Evolutionary conservation across 257 asterid species (phyloP).

Genomic region (Penstemon davidsonii): DNA sequence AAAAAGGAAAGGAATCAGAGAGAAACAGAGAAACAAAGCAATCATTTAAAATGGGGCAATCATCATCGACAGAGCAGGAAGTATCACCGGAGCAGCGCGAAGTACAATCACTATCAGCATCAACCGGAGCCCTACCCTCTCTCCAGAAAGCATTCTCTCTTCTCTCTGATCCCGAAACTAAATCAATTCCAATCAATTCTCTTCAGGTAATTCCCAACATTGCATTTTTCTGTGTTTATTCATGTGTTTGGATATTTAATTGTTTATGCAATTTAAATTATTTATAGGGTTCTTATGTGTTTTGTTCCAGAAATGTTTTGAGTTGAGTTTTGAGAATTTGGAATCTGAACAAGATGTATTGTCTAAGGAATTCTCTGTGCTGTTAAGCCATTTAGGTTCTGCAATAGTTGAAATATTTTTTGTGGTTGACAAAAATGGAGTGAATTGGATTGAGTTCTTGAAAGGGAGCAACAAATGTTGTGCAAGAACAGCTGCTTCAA

Average conservation of each 20-base stretch:
- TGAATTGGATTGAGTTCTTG: slow-evolving; percentile 77
- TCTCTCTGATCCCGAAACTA: slow-evolving; percentile 68
- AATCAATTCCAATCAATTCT: slow-evolving; percentile 56
- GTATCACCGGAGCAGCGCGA: slow-evolving; percentile 65
- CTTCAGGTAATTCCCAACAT: slow-evolving; percentile 50
- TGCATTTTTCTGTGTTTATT: background rate
- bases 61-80: slow-evolving; percentile 57
- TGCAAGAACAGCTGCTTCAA: slow-evolving; percentile 61
- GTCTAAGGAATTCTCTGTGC: slow-evolving; percentile 46
- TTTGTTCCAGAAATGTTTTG: slow-evolving; percentile 71
- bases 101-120: slow-evolving; percentile 75
- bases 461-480: slow-evolving; percentile 77
- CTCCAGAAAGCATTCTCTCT: slow-evolving; percentile 62
- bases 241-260: background rate
- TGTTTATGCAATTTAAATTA: slow-evolving; percentile 21
- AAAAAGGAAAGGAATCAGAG: background rate
- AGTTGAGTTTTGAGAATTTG: slow-evolving; percentile 40
- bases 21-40: background rate
- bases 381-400: slow-evolving; percentile 63
- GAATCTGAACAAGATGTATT: slow-evolving; percentile 37
- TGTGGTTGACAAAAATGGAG: slow-evolving; percentile 58
- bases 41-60: slow-evolving; percentile 70
- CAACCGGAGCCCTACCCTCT: slow-evolving; percentile 79
- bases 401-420: slow-evolving; percentile 72
- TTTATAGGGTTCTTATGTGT: slow-evolving; percentile 4